phyloP scores from a whole-genome alignment of 2,329 filamentous ascomycete species.

The Alternaria incomplexa region DNA sequence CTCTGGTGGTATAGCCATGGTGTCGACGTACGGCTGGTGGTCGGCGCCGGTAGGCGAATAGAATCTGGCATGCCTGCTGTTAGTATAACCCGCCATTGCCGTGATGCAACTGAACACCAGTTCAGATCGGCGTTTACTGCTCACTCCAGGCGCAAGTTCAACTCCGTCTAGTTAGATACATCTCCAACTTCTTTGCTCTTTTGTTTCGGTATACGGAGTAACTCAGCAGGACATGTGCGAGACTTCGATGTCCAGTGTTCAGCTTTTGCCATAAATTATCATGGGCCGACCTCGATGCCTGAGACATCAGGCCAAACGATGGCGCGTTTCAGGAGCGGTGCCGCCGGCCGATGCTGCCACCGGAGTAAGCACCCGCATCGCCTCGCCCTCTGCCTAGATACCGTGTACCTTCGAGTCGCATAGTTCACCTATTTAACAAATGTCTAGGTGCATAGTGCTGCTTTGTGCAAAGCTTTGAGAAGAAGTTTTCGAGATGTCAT shows the following conservation, averaged over 20 bases:
- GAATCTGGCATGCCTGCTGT: neutral
- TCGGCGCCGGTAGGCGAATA: neutral
- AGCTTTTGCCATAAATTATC: neutral
- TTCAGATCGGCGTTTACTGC: neutral
- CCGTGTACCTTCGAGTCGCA: neutral
- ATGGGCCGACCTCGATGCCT: neutral
- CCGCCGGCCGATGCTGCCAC: neutral
- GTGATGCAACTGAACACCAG: neutral
- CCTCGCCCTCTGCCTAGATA: neutral
- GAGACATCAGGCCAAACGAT: constrained; percentile 3
- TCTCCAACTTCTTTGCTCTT: neutral
- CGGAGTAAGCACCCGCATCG: neutral
- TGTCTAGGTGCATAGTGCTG: neutral
- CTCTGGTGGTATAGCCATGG: neutral
- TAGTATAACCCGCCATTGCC: neutral
- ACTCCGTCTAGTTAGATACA: neutral
- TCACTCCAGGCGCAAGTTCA: neutral
- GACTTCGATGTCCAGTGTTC: neutral
- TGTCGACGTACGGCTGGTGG: neutral
- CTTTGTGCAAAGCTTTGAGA: neutral
- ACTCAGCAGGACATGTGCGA: neutral
- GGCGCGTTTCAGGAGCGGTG: constrained; percentile 6
- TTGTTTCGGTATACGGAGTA: neutral
- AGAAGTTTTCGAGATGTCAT: neutral
- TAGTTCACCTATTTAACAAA: neutral